Evolutionary conservation across 768 basidiomycete genomes (phyloP).

Genomic region (Mycena haematopus): DNA sequence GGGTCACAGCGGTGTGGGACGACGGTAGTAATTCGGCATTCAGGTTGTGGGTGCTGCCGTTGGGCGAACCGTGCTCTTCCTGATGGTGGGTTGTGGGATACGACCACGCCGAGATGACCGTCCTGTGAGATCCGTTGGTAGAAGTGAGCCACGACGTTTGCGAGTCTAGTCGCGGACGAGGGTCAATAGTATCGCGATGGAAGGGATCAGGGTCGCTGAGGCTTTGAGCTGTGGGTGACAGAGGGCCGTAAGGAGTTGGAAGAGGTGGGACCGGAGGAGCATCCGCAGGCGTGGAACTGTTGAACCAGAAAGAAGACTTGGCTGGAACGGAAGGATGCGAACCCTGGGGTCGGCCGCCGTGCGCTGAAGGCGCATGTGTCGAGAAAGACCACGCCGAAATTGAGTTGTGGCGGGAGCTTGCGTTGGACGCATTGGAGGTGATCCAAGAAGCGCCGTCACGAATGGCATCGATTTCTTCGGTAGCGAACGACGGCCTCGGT

Average conservation of each 20-base stretch:
- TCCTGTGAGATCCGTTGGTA: constrained; percentile 60
- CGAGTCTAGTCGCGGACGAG: constrained; percentile 61
- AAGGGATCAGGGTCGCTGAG: constrained; percentile 68
- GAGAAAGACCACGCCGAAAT: constrained; percentile 78
- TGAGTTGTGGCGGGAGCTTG: constrained; percentile 60
- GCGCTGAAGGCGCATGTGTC: constrained; percentile 53
- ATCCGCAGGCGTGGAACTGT: constrained; percentile 49
- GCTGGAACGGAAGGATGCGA: constrained; percentile 52
- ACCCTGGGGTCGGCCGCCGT: constrained; percentile 41
- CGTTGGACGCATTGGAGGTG: constrained; percentile 67
- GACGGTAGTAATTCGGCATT: constrained; percentile 47
- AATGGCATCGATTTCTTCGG: constrained; percentile 75
- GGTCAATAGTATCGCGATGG: constrained; percentile 53
- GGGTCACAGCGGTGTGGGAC: constrained; percentile 42
- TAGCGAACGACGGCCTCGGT: constrained; percentile 67
- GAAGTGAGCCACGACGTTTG: constrained; percentile 81
- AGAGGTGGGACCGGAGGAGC: constrained; percentile 76
- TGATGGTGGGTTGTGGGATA: constrained; percentile 56
- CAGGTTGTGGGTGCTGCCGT: constrained; percentile 49
- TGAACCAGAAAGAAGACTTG: constrained; percentile 73
- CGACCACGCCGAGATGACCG: constrained; percentile 70
- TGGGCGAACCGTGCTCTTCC: constrained; percentile 39
- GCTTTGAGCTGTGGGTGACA: constrained; percentile 47
- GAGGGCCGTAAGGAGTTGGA: constrained; percentile 61
- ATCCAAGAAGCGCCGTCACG: constrained; percentile 85